Evolutionary conservation across 2,329 filamentous ascomycete species (phyloP).

Genomic region (Harringtonia lauricola): DNA sequence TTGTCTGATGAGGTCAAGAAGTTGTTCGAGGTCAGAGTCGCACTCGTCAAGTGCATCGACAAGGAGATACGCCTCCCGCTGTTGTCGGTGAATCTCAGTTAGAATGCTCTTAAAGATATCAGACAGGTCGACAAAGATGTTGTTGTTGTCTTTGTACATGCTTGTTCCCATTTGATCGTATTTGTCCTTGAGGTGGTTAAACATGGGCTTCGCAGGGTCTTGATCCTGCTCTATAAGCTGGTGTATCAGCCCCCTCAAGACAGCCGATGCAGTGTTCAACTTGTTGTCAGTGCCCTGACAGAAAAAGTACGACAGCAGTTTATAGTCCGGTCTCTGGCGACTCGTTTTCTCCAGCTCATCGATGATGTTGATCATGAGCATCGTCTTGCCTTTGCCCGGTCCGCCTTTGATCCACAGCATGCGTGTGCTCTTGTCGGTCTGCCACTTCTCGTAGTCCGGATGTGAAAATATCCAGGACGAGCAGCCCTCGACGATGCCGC

Average conservation of each 20-base stretch:
- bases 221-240: slow-evolving; percentile 16
- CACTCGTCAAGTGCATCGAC: slow-evolving; percentile 40
- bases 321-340: not conserved
- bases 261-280: slow-evolving; percentile 18
- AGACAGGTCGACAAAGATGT: slow-evolving; percentile 25
- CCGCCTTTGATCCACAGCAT: slow-evolving; percentile 28
- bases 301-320: slow-evolving; percentile 18
- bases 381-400: slow-evolving; percentile 32
- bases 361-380: slow-evolving; percentile 28
- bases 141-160: slow-evolving; percentile 25
- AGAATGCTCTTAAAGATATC: slow-evolving; percentile 29
- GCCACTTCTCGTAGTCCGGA: slow-evolving; percentile 16
- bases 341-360: slow-evolving; percentile 16
- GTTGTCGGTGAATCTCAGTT: slow-evolving; percentile 18
- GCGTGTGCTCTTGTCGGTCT: not conserved
- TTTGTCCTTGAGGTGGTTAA: slow-evolving; percentile 17
- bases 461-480: slow-evolving; percentile 24
- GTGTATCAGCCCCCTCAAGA: slow-evolving; percentile 21
- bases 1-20: slow-evolving; percentile 24
- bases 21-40: slow-evolving; percentile 8
- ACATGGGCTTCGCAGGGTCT: slow-evolving; percentile 15
- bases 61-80: slow-evolving; percentile 20
- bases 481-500: slow-evolving; percentile 18
- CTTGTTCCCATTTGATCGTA: slow-evolving; percentile 19
- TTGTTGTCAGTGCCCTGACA: slow-evolving; percentile 19